These are phyloP conservation scores for Cladophialophora chaetospira DNA, from an alignment of 2,329 filamentous ascomycete species.

Conservation along the genomic window DNA sequence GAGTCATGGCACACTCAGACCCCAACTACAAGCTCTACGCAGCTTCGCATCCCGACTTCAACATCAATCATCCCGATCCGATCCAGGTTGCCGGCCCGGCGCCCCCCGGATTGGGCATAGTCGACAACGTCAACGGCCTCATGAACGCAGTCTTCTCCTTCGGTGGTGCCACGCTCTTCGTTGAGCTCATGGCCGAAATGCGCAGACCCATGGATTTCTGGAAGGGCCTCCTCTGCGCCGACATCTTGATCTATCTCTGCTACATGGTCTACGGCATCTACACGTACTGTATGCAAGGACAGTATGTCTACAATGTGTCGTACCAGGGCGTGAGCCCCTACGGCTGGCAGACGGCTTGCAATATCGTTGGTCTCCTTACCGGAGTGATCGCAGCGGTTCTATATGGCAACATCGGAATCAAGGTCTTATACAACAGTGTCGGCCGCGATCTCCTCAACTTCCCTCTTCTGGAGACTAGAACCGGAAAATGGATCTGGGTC, in stretches of 20 bases:
- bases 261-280: slow-evolving; percentile 54
- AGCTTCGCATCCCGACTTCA: slow-evolving; percentile 39
- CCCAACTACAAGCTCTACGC: slow-evolving; percentile 51
- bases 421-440: slow-evolving; percentile 29
- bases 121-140: slow-evolving; percentile 53
- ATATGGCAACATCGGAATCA: slow-evolving; percentile 49
- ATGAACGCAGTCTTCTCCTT: slow-evolving; percentile 60
- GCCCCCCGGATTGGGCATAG: slow-evolving; percentile 43
- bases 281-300: slow-evolving; percentile 52
- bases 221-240: slow-evolving; percentile 49
- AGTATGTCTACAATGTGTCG: slow-evolving; percentile 46
- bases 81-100: slow-evolving; percentile 31
- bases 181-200: slow-evolving; percentile 60
- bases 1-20: slow-evolving; percentile 51
- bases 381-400: slow-evolving; percentile 43
- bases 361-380: slow-evolving; percentile 44
- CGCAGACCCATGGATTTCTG: slow-evolving; percentile 52
- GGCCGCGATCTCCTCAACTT: slow-evolving; percentile 25
- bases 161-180: slow-evolving; percentile 61
- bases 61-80: slow-evolving; percentile 47
- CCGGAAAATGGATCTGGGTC: slow-evolving; percentile 28
- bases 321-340: slow-evolving; percentile 47
- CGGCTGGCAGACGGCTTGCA: slow-evolving; percentile 45
- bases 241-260: slow-evolving; percentile 51
- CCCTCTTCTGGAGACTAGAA: slow-evolving; percentile 20